These are phyloP conservation scores for Elsinoe ampelina DNA, from an alignment of 2,329 filamentous ascomycete species.

Conservation along the genomic window DNA sequence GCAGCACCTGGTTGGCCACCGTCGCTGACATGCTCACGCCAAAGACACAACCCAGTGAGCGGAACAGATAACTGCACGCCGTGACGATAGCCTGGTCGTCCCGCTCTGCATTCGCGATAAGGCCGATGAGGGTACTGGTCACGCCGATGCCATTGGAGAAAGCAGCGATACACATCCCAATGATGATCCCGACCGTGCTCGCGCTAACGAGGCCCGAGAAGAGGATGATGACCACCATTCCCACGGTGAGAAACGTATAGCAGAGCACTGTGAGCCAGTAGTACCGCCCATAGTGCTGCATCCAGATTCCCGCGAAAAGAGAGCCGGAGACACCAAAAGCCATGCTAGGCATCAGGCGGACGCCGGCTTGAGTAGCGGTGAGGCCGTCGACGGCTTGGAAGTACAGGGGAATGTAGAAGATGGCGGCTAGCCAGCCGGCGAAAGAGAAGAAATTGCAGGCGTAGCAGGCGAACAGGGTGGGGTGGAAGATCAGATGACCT, in stretches of 20 bases:
- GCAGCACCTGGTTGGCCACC: constrained; percentile 59
- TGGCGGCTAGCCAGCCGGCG: constrained; percentile 47
- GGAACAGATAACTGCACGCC: constrained; percentile 73
- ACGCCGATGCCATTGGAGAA: constrained; percentile 53
- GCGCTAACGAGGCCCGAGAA: constrained; percentile 46
- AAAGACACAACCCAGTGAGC: constrained; percentile 57
- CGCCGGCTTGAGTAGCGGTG: constrained; percentile 54
- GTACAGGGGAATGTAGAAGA: constrained; percentile 70
- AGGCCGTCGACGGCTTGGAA: constrained; percentile 63
- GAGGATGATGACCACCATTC: constrained; percentile 48
- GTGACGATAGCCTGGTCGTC: constrained; percentile 66
- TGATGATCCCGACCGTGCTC: constrained; percentile 44
- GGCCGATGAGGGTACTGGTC: constrained; percentile 60
- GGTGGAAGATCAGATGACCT: constrained; percentile 61
- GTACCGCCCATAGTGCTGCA: constrained; percentile 62
- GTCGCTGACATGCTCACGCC: constrained; percentile 63
- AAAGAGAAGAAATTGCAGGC: constrained; percentile 64
- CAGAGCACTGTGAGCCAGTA: constrained; percentile 57
- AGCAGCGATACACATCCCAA: constrained; percentile 47
- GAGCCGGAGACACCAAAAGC: constrained; percentile 54
- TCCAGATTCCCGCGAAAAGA: constrained; percentile 54
- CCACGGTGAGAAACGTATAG: constrained; percentile 46
- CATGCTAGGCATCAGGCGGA: constrained; percentile 59
- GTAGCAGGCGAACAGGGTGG: constrained; percentile 57
- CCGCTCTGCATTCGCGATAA: constrained; percentile 59